These are phyloP conservation scores for Scheffersomyces ergatensis DNA, from an alignment of 805 yeast species.

Conservation along the genomic window DNA sequence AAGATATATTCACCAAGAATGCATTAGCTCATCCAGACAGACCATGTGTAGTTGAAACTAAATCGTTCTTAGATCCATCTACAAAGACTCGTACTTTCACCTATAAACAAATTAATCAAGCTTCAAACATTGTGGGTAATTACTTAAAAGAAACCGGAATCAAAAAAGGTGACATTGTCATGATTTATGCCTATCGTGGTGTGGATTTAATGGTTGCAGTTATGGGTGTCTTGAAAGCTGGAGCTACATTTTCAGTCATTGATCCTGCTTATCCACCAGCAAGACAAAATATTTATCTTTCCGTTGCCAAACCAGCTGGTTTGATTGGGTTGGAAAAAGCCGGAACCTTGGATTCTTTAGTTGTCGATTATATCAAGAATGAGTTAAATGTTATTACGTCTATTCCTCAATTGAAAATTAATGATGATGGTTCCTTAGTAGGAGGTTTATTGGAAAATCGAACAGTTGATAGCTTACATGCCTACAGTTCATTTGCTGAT, in stretches of 20 bases:
- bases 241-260: constrained; percentile 96
- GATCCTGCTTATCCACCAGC: constrained; percentile 99
- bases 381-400: constrained; percentile 72
- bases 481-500: constrained; percentile 44
- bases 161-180: constrained; percentile 88
- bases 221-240: constrained; percentile 97
- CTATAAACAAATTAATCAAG: constrained; percentile 85
- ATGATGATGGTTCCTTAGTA: constrained; percentile 66
- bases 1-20: constrained; percentile 87
- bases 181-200: constrained; percentile 97
- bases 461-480: constrained; percentile 47
- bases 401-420: constrained; percentile 74
- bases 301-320: constrained; percentile 92
- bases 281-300: constrained; percentile 87
- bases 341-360: constrained; percentile 74
- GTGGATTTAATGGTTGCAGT: constrained; percentile 96
- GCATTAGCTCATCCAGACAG: constrained; percentile 84
- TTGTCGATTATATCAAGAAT: constrained; percentile 69
- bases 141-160: constrained; percentile 80
- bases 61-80: constrained; percentile 55
- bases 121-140: constrained; percentile 91
- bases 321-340: constrained; percentile 89
- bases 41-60: constrained; percentile 90
- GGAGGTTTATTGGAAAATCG: constrained; percentile 49
- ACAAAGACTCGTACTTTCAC: constrained; percentile 69